Evolutionary conservation across 768 basidiomycete species (phyloP).

Genomic region (Tulasnella sp.): DNA sequence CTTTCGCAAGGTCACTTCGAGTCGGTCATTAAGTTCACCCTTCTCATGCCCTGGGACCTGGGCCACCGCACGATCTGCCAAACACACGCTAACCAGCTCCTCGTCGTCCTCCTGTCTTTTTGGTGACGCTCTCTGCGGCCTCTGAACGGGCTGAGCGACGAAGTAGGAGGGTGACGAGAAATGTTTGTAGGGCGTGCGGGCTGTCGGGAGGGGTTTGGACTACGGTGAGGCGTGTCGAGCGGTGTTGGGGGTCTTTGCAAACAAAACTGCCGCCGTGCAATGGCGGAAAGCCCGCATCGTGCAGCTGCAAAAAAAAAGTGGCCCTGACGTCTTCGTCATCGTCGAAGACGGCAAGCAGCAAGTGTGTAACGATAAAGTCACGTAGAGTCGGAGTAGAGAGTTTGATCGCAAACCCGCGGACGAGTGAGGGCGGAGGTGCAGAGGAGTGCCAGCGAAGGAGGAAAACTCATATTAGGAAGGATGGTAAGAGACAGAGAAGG

Average conservation of each 20-base stretch:
- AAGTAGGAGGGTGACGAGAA: background rate
- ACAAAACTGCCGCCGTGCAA: background rate
- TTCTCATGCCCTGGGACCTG: constrained; percentile 8
- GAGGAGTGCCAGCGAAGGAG: background rate
- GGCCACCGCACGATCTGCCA: constrained; percentile 1
- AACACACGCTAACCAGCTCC: constrained; percentile 22
- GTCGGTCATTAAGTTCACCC: constrained; percentile 2
- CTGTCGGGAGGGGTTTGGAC: background rate
- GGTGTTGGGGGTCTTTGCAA: constrained; percentile 7
- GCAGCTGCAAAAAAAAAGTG: background rate
- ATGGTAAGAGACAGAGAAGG: background rate
- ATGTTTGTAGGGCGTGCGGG: background rate
- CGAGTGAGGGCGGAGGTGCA: background rate
- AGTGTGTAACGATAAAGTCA: background rate
- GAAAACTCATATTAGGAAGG: background rate
- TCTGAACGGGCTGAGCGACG: background rate
- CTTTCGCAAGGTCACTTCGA: background rate
- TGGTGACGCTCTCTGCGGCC: constrained; percentile 8
- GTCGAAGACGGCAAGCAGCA: background rate
- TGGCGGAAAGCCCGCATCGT: constrained; percentile 12
- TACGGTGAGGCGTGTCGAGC: background rate
- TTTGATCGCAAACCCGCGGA: background rate
- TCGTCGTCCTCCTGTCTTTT: constrained; percentile 36
- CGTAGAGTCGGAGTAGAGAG: background rate
- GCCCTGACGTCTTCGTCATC: constrained; percentile 1